Evolutionary conservation across 2,329 filamentous ascomycete genomes (phyloP).

Genomic region (Mollisiaceae sp.): DNA sequence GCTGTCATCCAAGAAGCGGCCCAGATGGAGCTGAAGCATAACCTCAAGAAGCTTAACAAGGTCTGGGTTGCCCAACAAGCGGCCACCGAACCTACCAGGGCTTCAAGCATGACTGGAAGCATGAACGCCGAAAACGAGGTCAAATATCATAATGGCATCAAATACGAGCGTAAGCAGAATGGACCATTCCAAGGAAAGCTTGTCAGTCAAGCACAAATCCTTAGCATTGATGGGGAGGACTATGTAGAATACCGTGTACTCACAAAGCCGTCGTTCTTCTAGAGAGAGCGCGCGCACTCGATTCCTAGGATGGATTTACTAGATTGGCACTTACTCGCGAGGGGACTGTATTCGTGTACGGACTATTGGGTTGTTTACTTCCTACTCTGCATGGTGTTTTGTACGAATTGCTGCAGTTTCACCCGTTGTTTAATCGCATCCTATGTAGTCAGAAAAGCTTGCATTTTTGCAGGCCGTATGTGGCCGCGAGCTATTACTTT

Average conservation of each 20-base stretch:
- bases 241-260: slow-evolving; percentile 71
- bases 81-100: slow-evolving; percentile 22
- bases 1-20: slow-evolving; percentile 35
- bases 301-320: neutral
- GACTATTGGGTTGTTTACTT: neutral
- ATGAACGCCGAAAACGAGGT: slow-evolving; percentile 52
- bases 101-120: slow-evolving; percentile 32
- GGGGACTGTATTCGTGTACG: slow-evolving; percentile 2
- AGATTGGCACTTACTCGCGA: slow-evolving; percentile 3
- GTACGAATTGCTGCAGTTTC: neutral
- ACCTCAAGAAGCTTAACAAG: slow-evolving; percentile 40
- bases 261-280: slow-evolving; percentile 65
- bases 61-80: slow-evolving; percentile 41
- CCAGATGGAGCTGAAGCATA: slow-evolving; percentile 39
- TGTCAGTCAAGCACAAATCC: slow-evolving; percentile 64
- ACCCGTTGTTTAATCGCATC: neutral
- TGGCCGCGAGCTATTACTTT: neutral
- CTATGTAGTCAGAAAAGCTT: neutral
- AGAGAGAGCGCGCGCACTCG: neutral
- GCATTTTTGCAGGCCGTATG: neutral
- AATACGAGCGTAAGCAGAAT: slow-evolving; percentile 65
- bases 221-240: slow-evolving; percentile 69
- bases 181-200: slow-evolving; percentile 67
- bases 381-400: neutral
- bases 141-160: slow-evolving; percentile 63